Conservation (phyloP, 1,284 basidiomycete species). For the Apiotrichum porosum region DNA sequence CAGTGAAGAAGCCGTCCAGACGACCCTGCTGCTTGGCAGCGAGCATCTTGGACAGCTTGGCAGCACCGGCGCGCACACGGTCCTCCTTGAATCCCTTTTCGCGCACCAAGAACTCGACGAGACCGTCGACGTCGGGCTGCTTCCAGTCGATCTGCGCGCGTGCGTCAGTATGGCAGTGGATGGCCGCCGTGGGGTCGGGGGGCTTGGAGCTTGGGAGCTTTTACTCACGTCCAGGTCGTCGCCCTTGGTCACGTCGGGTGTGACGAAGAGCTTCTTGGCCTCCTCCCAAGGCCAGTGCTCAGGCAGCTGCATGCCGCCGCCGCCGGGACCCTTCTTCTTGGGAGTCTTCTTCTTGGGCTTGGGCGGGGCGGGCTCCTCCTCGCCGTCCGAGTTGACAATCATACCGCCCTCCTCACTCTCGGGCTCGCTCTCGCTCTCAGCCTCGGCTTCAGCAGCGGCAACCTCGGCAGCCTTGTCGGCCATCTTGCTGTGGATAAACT, state of each 20-base stretch:
- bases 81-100: constrained; percentile 99
- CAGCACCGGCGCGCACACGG: constrained; percentile 88
- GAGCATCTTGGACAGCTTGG: constrained; percentile 82
- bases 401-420: constrained; percentile 41
- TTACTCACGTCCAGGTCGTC: constrained; percentile 75
- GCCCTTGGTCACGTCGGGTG: constrained; percentile 82
- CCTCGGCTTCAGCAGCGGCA: constrained; percentile 28
- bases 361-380: constrained; percentile 29
- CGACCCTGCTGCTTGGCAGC: constrained; percentile 93
- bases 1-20: constrained; percentile 89
- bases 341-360: constrained; percentile 32
- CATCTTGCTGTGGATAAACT: constrained; percentile 73
- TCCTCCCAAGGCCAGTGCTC: constrained; percentile 96
- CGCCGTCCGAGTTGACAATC: constrained; percentile 27
- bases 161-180: not conserved
- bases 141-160: constrained; percentile 80
- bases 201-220: no score
- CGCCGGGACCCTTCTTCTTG: constrained; percentile 51
- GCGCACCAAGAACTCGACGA: constrained; percentile 87
- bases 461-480: constrained; percentile 50
- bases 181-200: no score
- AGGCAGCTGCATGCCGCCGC: constrained; percentile 70
- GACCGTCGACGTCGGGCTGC: constrained; percentile 83
- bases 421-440: constrained; percentile 26
- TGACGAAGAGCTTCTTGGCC: constrained; percentile 82